These are phyloP conservation scores for Biancaea sappan DNA, from an alignment of 306 rosid species.

Conservation along the genomic window DNA sequence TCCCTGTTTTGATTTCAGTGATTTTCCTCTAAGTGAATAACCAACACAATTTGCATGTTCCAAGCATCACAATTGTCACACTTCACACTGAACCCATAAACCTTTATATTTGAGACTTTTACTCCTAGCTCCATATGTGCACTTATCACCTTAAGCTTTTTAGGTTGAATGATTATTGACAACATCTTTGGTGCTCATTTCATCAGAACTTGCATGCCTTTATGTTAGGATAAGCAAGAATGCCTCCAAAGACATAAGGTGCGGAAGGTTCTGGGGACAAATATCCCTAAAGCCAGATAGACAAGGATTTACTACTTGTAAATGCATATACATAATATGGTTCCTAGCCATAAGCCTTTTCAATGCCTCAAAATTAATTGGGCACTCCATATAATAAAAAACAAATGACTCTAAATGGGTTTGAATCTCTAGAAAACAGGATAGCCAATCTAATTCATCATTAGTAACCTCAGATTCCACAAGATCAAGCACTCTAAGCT, in stretches of 20 bases:
- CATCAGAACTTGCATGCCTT: not conserved
- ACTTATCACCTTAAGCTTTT: constrained; percentile 36
- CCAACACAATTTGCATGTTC: constrained; percentile 97
- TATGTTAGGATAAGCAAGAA: constrained; percentile 43
- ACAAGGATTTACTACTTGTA: constrained; percentile 71
- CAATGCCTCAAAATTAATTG: constrained; percentile 72
- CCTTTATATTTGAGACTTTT: constrained; percentile 75
- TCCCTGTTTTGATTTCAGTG: constrained; percentile 54
- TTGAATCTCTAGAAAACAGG: constrained; percentile 69
- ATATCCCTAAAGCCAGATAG: constrained; percentile 87
- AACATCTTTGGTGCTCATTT: constrained; percentile 17
- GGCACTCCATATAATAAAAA: constrained; percentile 69
- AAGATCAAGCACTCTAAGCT: constrained; percentile 80
- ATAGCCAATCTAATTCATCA: constrained; percentile 77
- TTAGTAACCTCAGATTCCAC: constrained; percentile 64
- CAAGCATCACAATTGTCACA: constrained; percentile 93
- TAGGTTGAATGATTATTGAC: not conserved
- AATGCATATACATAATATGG: constrained; percentile 68
- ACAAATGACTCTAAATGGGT: constrained; percentile 68
- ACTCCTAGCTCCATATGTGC: constrained; percentile 85
- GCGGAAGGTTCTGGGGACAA: constrained; percentile 60
- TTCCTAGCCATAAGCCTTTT: constrained; percentile 70
- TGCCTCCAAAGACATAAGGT: constrained; percentile 78
- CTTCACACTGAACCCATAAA: constrained; percentile 98
- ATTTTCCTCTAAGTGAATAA: constrained; percentile 70